Percentiles rank a stretch among this genome's conserved stretches.
These are phyloP conservation scores for grape (Vitis vinifera) DNA, from an alignment of 164 flowering plant genomes.

Conservation along the genomic window ASM3070453v1 NC_081811.1:6271501-6272000, in stretches of 20 bases:
- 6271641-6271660: not conserved
- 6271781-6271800: slow-evolving; percentile 86
- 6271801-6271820: slow-evolving; percentile 68
- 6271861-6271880: slow-evolving; percentile 47
- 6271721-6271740: slow-evolving; percentile 70
- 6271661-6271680: not conserved
- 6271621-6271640: slow-evolving; percentile 16
- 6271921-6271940: slow-evolving; percentile 40
- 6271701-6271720: not conserved
- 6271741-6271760: slow-evolving; percentile 79
- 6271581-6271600: slow-evolving; percentile 81
- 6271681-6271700: not conserved
- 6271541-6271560: slow-evolving; percentile 63
- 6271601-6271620: slow-evolving; percentile 66
- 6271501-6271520: slow-evolving; percentile 57
- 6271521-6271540: slow-evolving; percentile 63
- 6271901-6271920: slow-evolving; percentile 35
- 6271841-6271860: slow-evolving; percentile 38
- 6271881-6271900: slow-evolving; percentile 52
- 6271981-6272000: slow-evolving; percentile 35
- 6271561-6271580: slow-evolving; percentile 84
- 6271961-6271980: slow-evolving; percentile 23
- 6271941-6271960: slow-evolving; percentile 32
- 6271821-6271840: slow-evolving; percentile 65
- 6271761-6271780: slow-evolving; percentile 88